A percentile compares a stretch with the other conserved stretches of the same genome.
Conservation (phyloP, 1,139 yeast genomes). For the Lodderomyces metapsilosis region DNA sequence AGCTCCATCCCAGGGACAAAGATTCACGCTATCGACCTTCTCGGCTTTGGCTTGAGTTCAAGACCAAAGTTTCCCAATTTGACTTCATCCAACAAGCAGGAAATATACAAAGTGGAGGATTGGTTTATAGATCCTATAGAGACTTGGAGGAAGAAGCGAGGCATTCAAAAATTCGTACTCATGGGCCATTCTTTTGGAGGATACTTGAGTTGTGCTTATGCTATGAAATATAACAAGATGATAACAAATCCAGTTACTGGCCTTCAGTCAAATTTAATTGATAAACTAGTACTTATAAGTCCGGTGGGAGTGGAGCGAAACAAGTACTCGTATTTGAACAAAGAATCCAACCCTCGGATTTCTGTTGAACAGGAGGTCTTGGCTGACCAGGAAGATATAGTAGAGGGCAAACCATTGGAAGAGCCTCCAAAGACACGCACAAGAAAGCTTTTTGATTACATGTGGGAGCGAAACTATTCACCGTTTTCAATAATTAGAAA, state of each 20-base stretch:
- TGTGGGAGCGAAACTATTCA: constrained; percentile 41
- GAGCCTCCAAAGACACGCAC: constrained; percentile 17
- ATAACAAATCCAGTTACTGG: constrained; percentile 26
- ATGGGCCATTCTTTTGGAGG: constrained; percentile 96
- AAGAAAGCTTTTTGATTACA: constrained; percentile 23
- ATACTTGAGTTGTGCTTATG: constrained; percentile 75
- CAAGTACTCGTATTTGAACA: constrained; percentile 27
- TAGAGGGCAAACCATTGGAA: constrained; percentile 15
- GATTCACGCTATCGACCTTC: constrained; percentile 45
- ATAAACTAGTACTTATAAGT: constrained; percentile 42
- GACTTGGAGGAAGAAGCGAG: constrained; percentile 67
- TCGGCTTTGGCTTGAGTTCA: constrained; percentile 46
- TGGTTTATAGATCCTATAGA: constrained; percentile 84
- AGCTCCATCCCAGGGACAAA: constrained; percentile 42
- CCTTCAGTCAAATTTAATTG: constrained; percentile 24
- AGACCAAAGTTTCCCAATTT: constrained; percentile 41
- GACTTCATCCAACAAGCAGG: constrained; percentile 28
- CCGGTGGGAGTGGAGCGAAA: constrained; percentile 49
- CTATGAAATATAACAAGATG: constrained; percentile 54
- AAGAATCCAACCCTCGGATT: constrained; percentile 18
- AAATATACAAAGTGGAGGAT: constrained; percentile 53
- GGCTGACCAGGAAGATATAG: constrained; percentile 29
- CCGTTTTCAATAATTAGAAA: constrained; percentile 38
- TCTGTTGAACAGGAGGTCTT: constrained; percentile 24
- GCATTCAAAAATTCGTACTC: constrained; percentile 59